Evolutionary conservation across 768 basidiomycete genomes (phyloP), one percentile per base, ranked within the genome.

Genomic region (Phylloporus arenicola): DNA sequence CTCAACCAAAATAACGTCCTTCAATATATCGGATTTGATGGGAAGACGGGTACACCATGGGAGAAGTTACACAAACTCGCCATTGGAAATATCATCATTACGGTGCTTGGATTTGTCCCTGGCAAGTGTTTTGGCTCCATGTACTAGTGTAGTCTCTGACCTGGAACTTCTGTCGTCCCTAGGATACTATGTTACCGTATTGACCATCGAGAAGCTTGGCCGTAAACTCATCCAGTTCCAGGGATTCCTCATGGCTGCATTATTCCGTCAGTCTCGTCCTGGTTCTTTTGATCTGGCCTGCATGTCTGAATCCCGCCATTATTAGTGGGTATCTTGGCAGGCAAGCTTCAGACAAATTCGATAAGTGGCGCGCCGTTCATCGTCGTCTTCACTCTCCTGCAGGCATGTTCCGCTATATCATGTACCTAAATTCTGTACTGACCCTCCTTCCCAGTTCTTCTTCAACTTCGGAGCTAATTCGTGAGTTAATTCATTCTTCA

Each of bases 381-480:
- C 53, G 82, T 85, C 50, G 78, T 76, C 69, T 90, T 90, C 61
- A 75, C 86, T 0, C 68, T 89, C 57, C 69, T 88, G 20, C 85
- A 86, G 67, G 74, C 78, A 30, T 11, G 59, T 51, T 9, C 27
- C 37, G 25, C n/a, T 12, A 20, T 29, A 12, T 47, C 1, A 3
- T 30, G 17, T 14, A 11, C 25, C 7, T 12, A 4, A 17, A 29
- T 5, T 30, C 24, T 40, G 8, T 17, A n/a, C 53, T 58, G 8
- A 53, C 45, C 14, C 20, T 6, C 14, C 20, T n/a, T 17, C 41
- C 0, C 53, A 82, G 73, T 86, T 86, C 72, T 86, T 88, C 75
- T 88, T 88, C 75, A 88, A 88, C 70, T 89, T 87, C 58, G 86
- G 87, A 17, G 83, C 84, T 3, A 88, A 87, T 61, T 70, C 80